Percentiles rank a stretch among this genome's conserved stretches.
Conservation (phyloP, 495 filamentous ascomycete species). For the Parathielavia hyrcaniae region DNA sequence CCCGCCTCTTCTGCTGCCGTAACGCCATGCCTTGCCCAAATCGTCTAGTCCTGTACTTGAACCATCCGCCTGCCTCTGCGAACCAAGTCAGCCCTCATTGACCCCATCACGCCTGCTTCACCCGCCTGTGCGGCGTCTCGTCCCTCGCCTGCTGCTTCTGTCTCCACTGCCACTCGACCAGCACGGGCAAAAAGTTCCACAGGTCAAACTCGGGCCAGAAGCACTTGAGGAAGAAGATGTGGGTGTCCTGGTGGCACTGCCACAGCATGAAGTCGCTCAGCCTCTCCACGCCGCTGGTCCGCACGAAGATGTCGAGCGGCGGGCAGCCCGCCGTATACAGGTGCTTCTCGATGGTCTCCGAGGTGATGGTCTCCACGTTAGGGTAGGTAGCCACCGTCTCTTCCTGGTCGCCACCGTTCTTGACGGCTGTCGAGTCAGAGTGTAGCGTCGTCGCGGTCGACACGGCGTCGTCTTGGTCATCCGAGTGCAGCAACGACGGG, state of each 20-base stretch:
- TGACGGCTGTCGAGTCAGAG: constrained; percentile 45
- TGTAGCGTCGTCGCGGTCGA: constrained; percentile 47
- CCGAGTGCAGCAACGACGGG: constrained; percentile 27
- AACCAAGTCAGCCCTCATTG: no score
- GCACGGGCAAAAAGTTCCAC: constrained; percentile 86
- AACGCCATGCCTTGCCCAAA: constrained; percentile 5
- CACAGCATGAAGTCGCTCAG: constrained; percentile 98
- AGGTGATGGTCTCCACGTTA: constrained; percentile 80
- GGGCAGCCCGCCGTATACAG: constrained; percentile 79
- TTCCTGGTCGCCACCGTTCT: constrained; percentile 18
- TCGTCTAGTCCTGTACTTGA: not conserved
- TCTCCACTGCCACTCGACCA: constrained; percentile 85
- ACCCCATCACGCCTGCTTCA: constrained; percentile 19
- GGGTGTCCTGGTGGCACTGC: constrained; percentile 89
- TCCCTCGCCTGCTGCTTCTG: constrained; percentile 49
- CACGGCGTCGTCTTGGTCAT: constrained; percentile 50
- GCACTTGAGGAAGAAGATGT: constrained; percentile 85
- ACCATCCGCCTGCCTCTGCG: no score
- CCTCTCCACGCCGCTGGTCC: constrained; percentile 86
- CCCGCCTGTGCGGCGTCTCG: constrained; percentile 30
- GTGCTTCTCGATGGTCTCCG: constrained; percentile 67
- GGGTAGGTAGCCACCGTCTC: constrained; percentile 31
- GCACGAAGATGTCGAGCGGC: constrained; percentile 79
- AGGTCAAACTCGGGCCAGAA: constrained; percentile 96
- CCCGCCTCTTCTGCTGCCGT: not conserved